These are phyloP conservation scores for Podaxis mareebaensis DNA, from an alignment of 768 basidiomycete species.

Conservation along the genomic window DNA sequence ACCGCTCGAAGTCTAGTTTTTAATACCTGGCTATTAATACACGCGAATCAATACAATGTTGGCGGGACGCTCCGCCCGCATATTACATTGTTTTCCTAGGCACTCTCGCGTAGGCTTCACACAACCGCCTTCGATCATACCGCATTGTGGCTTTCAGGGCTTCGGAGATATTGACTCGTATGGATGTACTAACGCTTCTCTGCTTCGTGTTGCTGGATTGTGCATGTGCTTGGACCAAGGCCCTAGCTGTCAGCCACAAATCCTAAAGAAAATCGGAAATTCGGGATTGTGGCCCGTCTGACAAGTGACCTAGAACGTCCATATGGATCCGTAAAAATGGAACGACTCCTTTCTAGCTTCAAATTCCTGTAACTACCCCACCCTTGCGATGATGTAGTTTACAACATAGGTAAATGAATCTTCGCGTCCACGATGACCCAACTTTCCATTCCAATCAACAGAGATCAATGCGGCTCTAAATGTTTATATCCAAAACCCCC, in stretches of 20 bases:
- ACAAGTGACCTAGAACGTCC: not conserved
- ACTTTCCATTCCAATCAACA: constrained; percentile 3
- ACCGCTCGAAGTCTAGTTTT: not conserved
- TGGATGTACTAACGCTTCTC: not conserved
- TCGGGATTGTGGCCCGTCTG: not conserved
- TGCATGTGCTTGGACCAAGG: not conserved
- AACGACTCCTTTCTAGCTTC: not conserved
- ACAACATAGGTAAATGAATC: not conserved
- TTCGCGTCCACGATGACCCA: not conserved
- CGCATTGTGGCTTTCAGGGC: not conserved
- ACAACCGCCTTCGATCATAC: not conserved
- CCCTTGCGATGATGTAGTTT: not conserved
- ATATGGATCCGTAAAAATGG: not conserved
- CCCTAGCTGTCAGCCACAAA: not conserved
- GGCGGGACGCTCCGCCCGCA: not conserved
- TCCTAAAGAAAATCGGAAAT: not conserved
- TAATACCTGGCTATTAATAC: not conserved
- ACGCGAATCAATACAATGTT: not conserved
- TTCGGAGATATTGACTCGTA: not conserved
- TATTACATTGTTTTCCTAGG: not conserved
- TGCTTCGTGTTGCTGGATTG: not conserved
- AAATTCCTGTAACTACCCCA: not conserved
- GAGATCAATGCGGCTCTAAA: not conserved
- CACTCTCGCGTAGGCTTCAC: not conserved
- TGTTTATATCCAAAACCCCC: not conserved